These are phyloP conservation scores for Dothideomycetidae sp. DNA, from an alignment of 2,329 filamentous ascomycete species.

Conservation along the genomic window DNA sequence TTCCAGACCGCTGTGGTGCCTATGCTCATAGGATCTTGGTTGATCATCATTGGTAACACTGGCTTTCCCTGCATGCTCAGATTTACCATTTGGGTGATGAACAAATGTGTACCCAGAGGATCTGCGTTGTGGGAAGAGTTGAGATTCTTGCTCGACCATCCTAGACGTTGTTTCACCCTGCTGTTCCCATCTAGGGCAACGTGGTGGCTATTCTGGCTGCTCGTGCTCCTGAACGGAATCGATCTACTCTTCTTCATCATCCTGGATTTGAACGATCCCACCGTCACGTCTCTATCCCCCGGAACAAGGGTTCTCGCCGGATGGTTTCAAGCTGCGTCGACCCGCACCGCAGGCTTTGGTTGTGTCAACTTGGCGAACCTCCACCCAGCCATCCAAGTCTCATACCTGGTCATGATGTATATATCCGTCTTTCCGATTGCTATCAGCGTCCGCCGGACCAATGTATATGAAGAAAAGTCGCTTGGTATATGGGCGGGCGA, in stretches of 20 bases:
- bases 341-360: slow-evolving; percentile 79
- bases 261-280: slow-evolving; percentile 64
- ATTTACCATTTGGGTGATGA: slow-evolving; percentile 75
- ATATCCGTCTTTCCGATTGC: slow-evolving; percentile 95
- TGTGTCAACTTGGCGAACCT: slow-evolving; percentile 63
- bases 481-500: slow-evolving; percentile 54
- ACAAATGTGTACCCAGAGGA: slow-evolving; percentile 48
- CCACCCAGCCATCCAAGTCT: slow-evolving; percentile 83
- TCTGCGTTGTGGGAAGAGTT: slow-evolving; percentile 79
- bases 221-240: slow-evolving; percentile 66
- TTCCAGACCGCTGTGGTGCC: slow-evolving; percentile 67
- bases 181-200: slow-evolving; percentile 81
- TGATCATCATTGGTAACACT: slow-evolving; percentile 91
- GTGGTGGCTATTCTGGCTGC: slow-evolving; percentile 88
- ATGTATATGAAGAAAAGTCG: slow-evolving; percentile 88
- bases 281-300: slow-evolving; percentile 52
- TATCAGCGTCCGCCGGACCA: slow-evolving; percentile 84
- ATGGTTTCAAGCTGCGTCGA: slow-evolving; percentile 79
- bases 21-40: slow-evolving; percentile 63
- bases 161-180: slow-evolving; percentile 87
- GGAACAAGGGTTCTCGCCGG: slow-evolving; percentile 71
- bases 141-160: slow-evolving; percentile 81
- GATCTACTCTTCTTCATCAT: slow-evolving; percentile 88
- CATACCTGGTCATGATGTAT: slow-evolving; percentile 99
- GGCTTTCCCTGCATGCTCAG: slow-evolving; percentile 91